phyloP scores from a whole-genome alignment of 495 filamentous ascomycete species.

The Xylaria intraflava region DNA sequence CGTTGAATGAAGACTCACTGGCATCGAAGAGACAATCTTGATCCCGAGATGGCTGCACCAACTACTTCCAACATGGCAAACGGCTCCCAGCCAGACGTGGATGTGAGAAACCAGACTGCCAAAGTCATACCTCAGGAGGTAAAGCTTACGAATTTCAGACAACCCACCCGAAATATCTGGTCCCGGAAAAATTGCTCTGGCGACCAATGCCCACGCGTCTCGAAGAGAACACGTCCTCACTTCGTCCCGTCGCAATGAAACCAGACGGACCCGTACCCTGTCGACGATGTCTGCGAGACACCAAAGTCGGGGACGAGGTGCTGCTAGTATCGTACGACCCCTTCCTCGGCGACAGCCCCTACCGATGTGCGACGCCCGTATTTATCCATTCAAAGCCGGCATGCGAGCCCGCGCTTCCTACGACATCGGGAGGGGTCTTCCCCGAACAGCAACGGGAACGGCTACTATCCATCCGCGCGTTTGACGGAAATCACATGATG shows the following conservation, averaged over 20 bases:
- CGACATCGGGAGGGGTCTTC: neutral
- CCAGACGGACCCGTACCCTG: constrained; percentile 2
- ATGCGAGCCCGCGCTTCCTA: neutral
- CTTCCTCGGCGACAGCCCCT: constrained; percentile 11
- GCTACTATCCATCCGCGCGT: neutral
- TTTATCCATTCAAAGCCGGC: constrained; percentile 2
- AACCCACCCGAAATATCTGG: neutral
- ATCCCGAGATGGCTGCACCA: neutral
- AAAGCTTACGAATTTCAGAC: neutral
- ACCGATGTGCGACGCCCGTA: constrained; percentile 5
- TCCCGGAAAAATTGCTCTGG: neutral
- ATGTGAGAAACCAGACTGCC: neutral
- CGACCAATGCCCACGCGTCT: constrained; percentile 1
- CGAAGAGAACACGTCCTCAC: neutral
- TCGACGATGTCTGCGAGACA: constrained; percentile 3
- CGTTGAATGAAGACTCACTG: neutral
- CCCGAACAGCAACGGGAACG: neutral
- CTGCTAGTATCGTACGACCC: constrained; percentile 9
- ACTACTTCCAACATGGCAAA: neutral
- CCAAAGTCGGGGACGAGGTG: constrained; percentile 4
- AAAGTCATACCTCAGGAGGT: neutral
- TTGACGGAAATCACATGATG: constrained; percentile 6
- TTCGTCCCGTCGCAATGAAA: neutral
- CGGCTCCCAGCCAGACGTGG: neutral
- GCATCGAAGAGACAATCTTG: neutral